Evolutionary conservation across 805 yeast species (phyloP), one percentile per base, ranked within the genome.

Genomic region (Candida morakotiae): DNA sequence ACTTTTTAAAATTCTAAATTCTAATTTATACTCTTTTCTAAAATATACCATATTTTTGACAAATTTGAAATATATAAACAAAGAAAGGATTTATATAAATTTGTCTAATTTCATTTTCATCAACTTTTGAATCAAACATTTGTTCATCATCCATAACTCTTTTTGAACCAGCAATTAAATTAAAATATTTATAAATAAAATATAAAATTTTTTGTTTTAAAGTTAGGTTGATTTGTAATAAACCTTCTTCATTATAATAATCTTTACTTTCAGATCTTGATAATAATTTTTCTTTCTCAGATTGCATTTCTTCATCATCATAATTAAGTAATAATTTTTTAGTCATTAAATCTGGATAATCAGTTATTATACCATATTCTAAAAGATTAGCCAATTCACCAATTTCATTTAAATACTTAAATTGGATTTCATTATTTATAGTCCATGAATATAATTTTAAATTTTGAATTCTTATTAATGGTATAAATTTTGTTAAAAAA

Each of bases 371-470:
- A 1, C 70, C 73, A 39, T 53, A 65, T 30, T 63, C 65, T 2
- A 37, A 28, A 8, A 67, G 30, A 2, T 42, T 33, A 13, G 58
- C 55, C 4, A 36, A 27, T 30, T 38, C 39, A 25, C 67, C 60
- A 13, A 66, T 36, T 13, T 43, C 47, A 15, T 34, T 35, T 31
- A 66, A 53, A 46, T 64, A 64, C 22, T 62, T 58, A 31, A 49
- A 60, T 41, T 67, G 72, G n/a, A 40, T 41, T n/a, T 33, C 37
- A 27, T 42, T 60, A 43, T 67, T 67, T 31, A 67, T 46, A 8
- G 73, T 67, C 73, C 72, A 67, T 14, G 62, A 51, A 38, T 49
- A 64, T 26, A 67, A 47, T 34, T 53, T 54, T 46, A 65, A 45
- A 39, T 58, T 44, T 35, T 67, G 62, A 9, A 42, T 38, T 40